Conservation (phyloP, 169 alveolate genomes). For the Plasmodium adleri region DNA sequence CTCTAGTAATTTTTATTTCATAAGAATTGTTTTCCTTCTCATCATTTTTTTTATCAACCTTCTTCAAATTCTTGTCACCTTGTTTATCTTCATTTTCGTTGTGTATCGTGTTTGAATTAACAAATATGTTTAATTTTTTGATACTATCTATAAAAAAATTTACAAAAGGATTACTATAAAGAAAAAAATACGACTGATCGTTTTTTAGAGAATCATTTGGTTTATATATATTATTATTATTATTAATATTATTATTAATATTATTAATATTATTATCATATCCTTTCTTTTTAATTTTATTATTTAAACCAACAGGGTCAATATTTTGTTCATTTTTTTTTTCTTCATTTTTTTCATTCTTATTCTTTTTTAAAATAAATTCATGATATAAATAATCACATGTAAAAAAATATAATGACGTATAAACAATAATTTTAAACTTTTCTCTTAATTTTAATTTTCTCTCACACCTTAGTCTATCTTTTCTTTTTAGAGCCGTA, state of each 20-base stretch:
- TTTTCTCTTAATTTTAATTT: slow-evolving; percentile 60
- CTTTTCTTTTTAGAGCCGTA: slow-evolving; percentile 37
- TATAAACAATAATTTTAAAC: slow-evolving; percentile 57
- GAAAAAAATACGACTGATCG: no score
- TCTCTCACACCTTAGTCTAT: slow-evolving; percentile 37
- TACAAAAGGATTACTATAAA: no score
- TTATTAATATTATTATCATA: no score
- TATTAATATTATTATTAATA: no score
- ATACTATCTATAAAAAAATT: slow-evolving; percentile 5
- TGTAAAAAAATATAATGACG: slow-evolving; percentile 67
- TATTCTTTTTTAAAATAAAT: slow-evolving; percentile 19
- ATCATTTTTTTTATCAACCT: slow-evolving; percentile 11
- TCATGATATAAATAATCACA: slow-evolving; percentile 69
- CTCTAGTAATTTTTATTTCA: slow-evolving; percentile 61
- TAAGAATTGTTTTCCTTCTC: slow-evolving; percentile 11
- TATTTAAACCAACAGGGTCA: not conserved
- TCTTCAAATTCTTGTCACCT: not conserved
- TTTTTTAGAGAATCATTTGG: no score
- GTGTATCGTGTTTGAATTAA: not conserved
- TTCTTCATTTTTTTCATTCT: not conserved
- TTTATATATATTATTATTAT: no score
- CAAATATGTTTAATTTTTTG: slow-evolving; percentile 25
- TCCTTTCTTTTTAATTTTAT: no score
- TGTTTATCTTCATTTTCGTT: not conserved
- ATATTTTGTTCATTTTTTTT: not conserved